Conservation (phyloP, 495 filamentous ascomycete species). For the Hamigera avellanea region DNA sequence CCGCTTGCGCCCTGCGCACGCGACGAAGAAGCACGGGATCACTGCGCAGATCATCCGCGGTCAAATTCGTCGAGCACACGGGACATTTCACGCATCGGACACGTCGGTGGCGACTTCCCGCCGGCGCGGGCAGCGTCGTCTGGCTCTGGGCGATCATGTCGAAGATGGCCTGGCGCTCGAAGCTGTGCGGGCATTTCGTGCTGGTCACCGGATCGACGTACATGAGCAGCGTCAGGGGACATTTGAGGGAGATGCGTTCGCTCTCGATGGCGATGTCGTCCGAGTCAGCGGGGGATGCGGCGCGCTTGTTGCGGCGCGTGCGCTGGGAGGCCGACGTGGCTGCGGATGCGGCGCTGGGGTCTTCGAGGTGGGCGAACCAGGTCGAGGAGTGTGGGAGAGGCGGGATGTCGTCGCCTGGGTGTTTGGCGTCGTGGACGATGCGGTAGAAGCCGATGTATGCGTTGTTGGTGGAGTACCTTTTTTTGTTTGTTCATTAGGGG, state of each 20-base stretch:
- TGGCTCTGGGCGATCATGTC: slow-evolving; percentile 42
- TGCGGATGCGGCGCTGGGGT: slow-evolving; percentile 13
- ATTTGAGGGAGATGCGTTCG: slow-evolving; percentile 60
- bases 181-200: slow-evolving; percentile 69
- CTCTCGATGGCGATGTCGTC: slow-evolving; percentile 64
- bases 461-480: slow-evolving; percentile 61
- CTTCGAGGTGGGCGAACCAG: slow-evolving; percentile 55
- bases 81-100: slow-evolving; percentile 32
- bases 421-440: slow-evolving; percentile 62
- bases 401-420: slow-evolving; percentile 49
- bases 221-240: slow-evolving; percentile 65
- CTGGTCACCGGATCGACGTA: slow-evolving; percentile 66
- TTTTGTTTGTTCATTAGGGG: too few species aligned
- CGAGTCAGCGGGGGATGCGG: slow-evolving; percentile 25
- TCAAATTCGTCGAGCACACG: slow-evolving; percentile 31
- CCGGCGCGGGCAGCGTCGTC: slow-evolving; percentile 11
- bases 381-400: slow-evolving; percentile 56
- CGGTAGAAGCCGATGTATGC: slow-evolving; percentile 69
- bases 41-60: slow-evolving; percentile 25
- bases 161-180: slow-evolving; percentile 62
- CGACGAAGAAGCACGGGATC: slow-evolving; percentile 32
- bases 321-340: background rate
- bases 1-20: slow-evolving; percentile 21
- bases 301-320: slow-evolving; percentile 11
- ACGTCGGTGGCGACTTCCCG: slow-evolving; percentile 11